Evolutionary conservation across 2,329 filamentous ascomycete genomes (phyloP).

Genomic region (Ophiostoma ulmi): DNA sequence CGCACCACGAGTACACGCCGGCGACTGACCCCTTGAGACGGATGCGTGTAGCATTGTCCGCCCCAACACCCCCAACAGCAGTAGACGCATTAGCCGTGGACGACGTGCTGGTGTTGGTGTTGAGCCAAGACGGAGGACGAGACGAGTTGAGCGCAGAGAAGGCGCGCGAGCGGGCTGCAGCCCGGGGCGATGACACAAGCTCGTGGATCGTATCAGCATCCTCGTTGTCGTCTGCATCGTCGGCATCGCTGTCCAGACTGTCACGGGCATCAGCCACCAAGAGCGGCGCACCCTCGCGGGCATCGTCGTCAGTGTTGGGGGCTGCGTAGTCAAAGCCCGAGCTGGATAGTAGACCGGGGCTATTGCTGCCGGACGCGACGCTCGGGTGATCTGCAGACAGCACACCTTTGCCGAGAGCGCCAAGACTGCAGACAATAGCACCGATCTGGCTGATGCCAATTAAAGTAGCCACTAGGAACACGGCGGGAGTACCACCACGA

Average conservation of each 20-base stretch:
- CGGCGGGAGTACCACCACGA: slow-evolving; percentile 59
- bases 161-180: slow-evolving; percentile 20
- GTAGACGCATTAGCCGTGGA: background rate
- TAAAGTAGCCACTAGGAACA: slow-evolving; percentile 72
- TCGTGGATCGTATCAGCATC: slow-evolving; percentile 15
- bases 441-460: slow-evolving; percentile 94
- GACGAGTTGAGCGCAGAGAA: slow-evolving; percentile 19
- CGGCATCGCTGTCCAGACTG: background rate
- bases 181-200: slow-evolving; percentile 16
- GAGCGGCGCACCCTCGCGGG: slow-evolving; percentile 40
- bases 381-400: slow-evolving; percentile 45
- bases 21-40: slow-evolving; percentile 87
- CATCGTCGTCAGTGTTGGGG: slow-evolving; percentile 19
- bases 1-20: slow-evolving; percentile 86
- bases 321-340: slow-evolving; percentile 8
- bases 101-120: background rate
- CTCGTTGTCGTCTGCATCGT: slow-evolving; percentile 10
- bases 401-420: slow-evolving; percentile 76
- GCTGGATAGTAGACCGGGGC: slow-evolving; percentile 28
- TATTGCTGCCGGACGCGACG: slow-evolving; percentile 23
- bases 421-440: slow-evolving; percentile 92
- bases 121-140: slow-evolving; percentile 1
- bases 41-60: slow-evolving; percentile 43
- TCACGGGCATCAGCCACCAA: slow-evolving; percentile 31
- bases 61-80: background rate